Evolutionary conservation across 2,329 filamentous ascomycete species (phyloP), one percentile per base, ranked within the genome.

Genomic region (Torrubiella hemipterigena): DNA sequence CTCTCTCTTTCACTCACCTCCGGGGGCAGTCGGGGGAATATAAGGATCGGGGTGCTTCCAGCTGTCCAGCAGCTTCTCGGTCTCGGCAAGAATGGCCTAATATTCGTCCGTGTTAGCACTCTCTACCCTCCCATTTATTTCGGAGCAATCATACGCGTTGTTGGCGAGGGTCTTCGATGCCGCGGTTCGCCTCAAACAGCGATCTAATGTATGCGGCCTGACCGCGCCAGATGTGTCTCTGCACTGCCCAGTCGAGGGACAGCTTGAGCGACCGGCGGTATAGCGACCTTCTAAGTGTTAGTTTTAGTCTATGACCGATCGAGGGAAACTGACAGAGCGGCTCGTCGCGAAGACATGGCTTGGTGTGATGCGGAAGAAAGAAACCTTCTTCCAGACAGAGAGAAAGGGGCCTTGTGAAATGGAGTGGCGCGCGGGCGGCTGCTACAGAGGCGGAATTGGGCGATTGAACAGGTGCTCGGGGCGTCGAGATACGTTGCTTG

Each of bases 31-130:
- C 11, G 91, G 91, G 42, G 80, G 74, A 45, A 73, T 67, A 55
- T 94, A 96, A 19, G 91, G 87, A 55, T 98, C 91, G 4, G 91
- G 91, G 52, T 98, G 91, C 63, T 96, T 96, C 89, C 89, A 98
- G 57, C 79, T 82, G 49, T 91, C 76, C 40, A 98, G 64, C 36
- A 95, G 55, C 45, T 80, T 80, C 58, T 96, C 87, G 5, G 91
- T 89, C 61, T 95, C 86, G 39, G 77, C 73, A 42, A 96, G 69
- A 36, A 98, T 59, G 30, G 75, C 76, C 91, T 98, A 26, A 12
- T 21, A n/a, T n/a, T n/a, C n/a, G n/a, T n/a, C n/a, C n/a, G n/a
- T n/a, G n/a, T n/a, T n/a, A n/a, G n/a, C n/a, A n/a, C n/a, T n/a
- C n/a, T n/a, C n/a, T n/a, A n/a, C n/a, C n/a, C n/a, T n/a, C n/a